phyloP scores from a whole-genome alignment of 371 early-diverging fungal species.

The Rhizopus sp. region DNA sequence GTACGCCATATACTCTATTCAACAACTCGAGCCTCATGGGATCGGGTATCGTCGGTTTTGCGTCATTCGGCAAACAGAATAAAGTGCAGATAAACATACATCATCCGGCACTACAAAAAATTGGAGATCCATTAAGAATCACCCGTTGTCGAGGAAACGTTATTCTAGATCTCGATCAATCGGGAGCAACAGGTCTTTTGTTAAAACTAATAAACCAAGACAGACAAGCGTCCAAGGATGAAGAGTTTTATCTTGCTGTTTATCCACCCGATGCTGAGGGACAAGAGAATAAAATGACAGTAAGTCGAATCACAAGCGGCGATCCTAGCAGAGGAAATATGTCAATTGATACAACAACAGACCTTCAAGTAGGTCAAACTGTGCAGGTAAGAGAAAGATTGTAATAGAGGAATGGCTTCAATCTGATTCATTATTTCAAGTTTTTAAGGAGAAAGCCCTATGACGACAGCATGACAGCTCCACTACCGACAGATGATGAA shows the following conservation, averaged over 20 bases:
- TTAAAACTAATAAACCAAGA: constrained; percentile 49
- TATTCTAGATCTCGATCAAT: constrained; percentile 65
- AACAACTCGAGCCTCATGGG: constrained; percentile 36
- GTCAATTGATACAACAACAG: constrained; percentile 69
- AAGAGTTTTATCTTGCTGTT: constrained; percentile 57
- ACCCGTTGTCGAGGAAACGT: constrained; percentile 75
- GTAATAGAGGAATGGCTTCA: not conserved
- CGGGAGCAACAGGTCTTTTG: constrained; percentile 65
- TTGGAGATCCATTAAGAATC: constrained; percentile 60
- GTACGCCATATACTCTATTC: constrained; percentile 62
- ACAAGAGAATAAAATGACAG: constrained; percentile 33
- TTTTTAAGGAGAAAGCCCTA: constrained; percentile 26
- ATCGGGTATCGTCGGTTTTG: constrained; percentile 67
- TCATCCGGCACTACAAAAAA: constrained; percentile 45
- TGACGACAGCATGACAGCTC: not conserved
- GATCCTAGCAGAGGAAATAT: constrained; percentile 78
- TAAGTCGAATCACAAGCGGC: constrained; percentile 71
- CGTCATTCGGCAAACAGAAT: constrained; percentile 27
- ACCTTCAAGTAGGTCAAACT: constrained; percentile 62
- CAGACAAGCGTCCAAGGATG: constrained; percentile 49
- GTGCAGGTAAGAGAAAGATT: constrained; percentile 48
- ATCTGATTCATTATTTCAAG: constrained; percentile 12
- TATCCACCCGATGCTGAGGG: constrained; percentile 27
- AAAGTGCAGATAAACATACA: constrained; percentile 16
- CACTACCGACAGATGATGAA: constrained; percentile 14